Conservation (phyloP, 139 green algal genomes). For the Auxenochlorella pyrenoidosa region DNA sequence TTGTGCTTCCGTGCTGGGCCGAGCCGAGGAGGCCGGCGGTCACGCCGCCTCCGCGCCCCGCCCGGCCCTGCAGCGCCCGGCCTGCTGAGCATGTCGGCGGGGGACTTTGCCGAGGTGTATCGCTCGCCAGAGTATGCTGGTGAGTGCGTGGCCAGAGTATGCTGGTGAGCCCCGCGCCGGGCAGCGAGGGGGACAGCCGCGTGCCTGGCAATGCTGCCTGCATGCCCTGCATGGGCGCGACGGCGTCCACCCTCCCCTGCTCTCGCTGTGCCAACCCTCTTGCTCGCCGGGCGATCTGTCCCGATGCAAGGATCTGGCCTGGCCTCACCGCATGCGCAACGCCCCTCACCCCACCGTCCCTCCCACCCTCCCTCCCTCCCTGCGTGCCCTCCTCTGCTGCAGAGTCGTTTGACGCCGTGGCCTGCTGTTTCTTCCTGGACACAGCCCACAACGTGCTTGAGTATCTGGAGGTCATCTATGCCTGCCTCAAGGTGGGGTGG, state of each 20-base stretch:
- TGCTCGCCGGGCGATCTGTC: too few species aligned
- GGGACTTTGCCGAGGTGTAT: slow-evolving; percentile 97
- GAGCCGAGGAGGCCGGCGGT: background rate
- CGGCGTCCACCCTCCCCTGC: too few species aligned
- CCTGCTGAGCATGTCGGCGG: slow-evolving; percentile 93
- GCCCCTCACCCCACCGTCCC: background rate
- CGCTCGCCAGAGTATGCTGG: slow-evolving; percentile 45
- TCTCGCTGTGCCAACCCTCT: too few species aligned
- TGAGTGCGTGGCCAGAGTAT: background rate
- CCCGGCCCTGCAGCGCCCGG: slow-evolving; percentile 32
- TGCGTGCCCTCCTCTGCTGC: background rate
- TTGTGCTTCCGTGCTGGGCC: too few species aligned
- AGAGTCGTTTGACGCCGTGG: slow-evolving; percentile 86
- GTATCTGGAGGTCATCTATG: slow-evolving; percentile 87
- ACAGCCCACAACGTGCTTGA: slow-evolving; percentile 98
- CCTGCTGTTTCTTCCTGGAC: slow-evolving; percentile 99
- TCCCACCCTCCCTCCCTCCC: background rate
- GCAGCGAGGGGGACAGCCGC: too few species aligned
- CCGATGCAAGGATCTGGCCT: too few species aligned
- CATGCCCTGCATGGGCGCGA: too few species aligned
- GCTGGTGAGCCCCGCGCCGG: too few species aligned
- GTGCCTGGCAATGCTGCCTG: too few species aligned
- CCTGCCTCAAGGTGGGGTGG: slow-evolving; percentile 57
- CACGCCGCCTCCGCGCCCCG: too few species aligned
- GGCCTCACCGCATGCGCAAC: too few species aligned